phyloP scores from a whole-genome alignment of 1,139 yeast genomes.

The Pichia sp. region DNA sequence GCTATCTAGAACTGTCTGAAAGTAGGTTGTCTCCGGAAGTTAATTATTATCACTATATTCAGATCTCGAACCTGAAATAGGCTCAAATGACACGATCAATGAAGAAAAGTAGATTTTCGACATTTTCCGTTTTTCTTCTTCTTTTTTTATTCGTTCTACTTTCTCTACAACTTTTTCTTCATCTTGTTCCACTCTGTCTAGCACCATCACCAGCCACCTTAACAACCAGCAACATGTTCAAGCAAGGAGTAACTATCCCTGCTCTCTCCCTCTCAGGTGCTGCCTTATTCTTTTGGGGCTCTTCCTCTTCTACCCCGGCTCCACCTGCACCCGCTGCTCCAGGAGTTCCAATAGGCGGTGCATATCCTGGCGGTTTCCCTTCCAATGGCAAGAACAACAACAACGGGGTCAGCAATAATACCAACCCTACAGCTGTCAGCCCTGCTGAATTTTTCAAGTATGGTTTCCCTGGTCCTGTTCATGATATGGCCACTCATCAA shows the following conservation, averaged over 20 bases:
- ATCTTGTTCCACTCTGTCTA: neutral
- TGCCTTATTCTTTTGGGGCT: constrained; percentile 28
- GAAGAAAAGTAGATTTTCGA: neutral
- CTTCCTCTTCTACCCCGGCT: constrained; percentile 18
- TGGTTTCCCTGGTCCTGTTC: constrained; percentile 94
- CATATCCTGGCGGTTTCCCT: constrained; percentile 12
- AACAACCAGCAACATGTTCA: constrained; percentile 15
- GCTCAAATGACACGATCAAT: neutral
- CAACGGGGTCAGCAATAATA: neutral
- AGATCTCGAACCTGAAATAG: neutral
- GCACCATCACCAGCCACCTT: neutral
- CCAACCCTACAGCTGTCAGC: constrained; percentile 35
- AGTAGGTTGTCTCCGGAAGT: neutral
- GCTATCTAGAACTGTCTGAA: too few species aligned
- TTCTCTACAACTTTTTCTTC: neutral
- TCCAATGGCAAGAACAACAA: constrained; percentile 8
- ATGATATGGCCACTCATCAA: constrained; percentile 66
- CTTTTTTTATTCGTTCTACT: neutral
- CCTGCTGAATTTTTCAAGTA: constrained; percentile 80
- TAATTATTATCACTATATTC: too few species aligned
- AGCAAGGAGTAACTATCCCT: constrained; percentile 18
- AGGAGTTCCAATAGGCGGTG: constrained; percentile 15
- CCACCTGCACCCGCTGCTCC: constrained; percentile 14
- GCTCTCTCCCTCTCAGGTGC: constrained; percentile 23
- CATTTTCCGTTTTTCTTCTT: neutral